phyloP scores from a whole-genome alignment of 2,329 filamentous ascomycete genomes.

The Ambrosiella beaveri region DNA sequence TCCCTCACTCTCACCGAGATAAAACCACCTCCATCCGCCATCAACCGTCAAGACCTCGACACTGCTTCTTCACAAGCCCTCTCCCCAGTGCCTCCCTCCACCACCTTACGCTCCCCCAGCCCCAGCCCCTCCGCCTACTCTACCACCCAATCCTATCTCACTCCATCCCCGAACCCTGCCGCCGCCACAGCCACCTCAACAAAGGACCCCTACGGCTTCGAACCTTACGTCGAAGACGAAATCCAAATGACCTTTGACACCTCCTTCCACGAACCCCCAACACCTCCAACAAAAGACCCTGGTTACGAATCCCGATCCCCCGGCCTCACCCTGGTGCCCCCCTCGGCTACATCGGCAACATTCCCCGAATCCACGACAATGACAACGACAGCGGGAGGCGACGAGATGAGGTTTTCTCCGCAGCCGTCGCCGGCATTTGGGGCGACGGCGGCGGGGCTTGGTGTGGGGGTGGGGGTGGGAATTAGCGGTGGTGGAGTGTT shows the following conservation, averaged over 20 bases:
- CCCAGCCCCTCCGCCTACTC: slow-evolving; percentile 5
- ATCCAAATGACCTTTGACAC: slow-evolving; percentile 60
- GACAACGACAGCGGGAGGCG: neutral
- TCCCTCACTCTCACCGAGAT: slow-evolving; percentile 2
- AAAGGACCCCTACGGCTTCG: slow-evolving; percentile 10
- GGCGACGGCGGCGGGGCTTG: neutral
- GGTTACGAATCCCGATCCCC: slow-evolving; percentile 15
- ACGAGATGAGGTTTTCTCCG: neutral
- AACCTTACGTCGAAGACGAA: slow-evolving; percentile 25
- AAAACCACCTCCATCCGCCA: slow-evolving; percentile 8
- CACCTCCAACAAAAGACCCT: slow-evolving; percentile 19
- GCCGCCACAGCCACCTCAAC: slow-evolving; percentile 3
- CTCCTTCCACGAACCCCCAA: slow-evolving; percentile 30
- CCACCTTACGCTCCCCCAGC: neutral
- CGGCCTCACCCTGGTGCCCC: slow-evolving; percentile 16
- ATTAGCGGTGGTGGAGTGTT: slow-evolving; percentile 25
- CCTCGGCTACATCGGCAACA: neutral
- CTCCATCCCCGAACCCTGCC: slow-evolving; percentile 6
- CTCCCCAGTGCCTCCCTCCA: slow-evolving; percentile 3
- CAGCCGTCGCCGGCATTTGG: neutral
- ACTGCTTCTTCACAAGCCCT: neutral
- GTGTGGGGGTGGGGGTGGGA: slow-evolving; percentile 19
- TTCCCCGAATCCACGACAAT: neutral
- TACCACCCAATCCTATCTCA: neutral
- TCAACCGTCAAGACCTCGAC: slow-evolving; percentile 8